Evolutionary conservation across 2,329 filamentous ascomycete genomes (phyloP).

Genomic region (Dactylellina haptotyla): DNA sequence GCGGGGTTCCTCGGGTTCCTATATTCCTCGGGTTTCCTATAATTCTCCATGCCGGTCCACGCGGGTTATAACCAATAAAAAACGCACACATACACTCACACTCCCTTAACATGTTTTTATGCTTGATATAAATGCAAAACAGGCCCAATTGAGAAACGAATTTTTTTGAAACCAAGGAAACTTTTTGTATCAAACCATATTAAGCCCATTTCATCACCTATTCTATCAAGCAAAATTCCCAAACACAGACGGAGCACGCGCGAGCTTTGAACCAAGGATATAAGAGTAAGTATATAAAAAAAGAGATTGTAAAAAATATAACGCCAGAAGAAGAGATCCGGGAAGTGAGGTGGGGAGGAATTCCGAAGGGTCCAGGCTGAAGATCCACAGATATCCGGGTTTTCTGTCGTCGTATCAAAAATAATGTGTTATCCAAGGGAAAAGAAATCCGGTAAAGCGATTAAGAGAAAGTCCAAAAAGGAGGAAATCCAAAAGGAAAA

Average conservation of each 20-base stretch:
- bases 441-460: not conserved
- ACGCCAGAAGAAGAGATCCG: constrained; percentile 7
- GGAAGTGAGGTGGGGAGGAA: constrained; percentile 1
- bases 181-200: constrained; percentile 15
- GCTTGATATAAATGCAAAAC: no score
- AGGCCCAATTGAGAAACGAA: constrained; percentile 8
- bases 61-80: constrained; percentile 30
- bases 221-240: not conserved
- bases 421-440: not conserved
- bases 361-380: constrained; percentile 28
- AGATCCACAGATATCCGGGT: constrained; percentile 19
- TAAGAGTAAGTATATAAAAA: constrained; percentile 8
- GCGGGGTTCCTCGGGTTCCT: no score
- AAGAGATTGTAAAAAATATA: not conserved
- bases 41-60: constrained; percentile 48
- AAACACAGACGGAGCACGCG: constrained; percentile 1
- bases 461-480: not conserved
- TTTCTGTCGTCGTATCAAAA: constrained; percentile 35
- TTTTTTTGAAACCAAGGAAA: constrained; percentile 7
- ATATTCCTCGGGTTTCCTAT: not conserved
- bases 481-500: constrained; percentile 3
- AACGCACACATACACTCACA: not conserved
- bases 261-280: constrained; percentile 16
- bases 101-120: not conserved
- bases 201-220: not conserved